Evolutionary conservation across 495 filamentous ascomycete genomes (phyloP).

Genomic region (Aspergillus hancockii): DNA sequence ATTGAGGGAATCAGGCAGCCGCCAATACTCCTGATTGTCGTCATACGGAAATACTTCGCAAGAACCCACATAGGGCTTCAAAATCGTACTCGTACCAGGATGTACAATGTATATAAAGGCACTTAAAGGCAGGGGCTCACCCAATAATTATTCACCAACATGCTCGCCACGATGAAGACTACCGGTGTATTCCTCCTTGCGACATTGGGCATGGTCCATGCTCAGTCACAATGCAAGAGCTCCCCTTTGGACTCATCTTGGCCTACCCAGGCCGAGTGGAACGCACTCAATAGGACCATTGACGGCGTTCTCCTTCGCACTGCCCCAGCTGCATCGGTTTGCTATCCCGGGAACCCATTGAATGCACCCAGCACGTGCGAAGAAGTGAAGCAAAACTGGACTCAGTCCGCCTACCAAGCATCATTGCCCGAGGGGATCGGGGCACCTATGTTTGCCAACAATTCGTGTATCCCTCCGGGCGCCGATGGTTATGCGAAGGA

Average conservation of each 20-base stretch:
- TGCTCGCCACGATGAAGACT: no score
- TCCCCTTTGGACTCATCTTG: constrained; percentile 25
- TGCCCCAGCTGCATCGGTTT: constrained; percentile 27
- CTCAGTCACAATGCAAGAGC: constrained; percentile 16
- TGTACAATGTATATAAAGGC: no score
- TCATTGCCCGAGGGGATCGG: constrained; percentile 23
- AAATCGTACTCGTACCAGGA: no score
- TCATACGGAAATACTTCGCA: no score
- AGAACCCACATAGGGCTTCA: no score
- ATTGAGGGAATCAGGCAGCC: no score
- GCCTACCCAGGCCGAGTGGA: constrained; percentile 29
- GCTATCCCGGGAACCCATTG: constrained; percentile 27
- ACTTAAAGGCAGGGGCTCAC: no score
- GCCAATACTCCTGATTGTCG: no score
- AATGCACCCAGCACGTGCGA: constrained; percentile 20
- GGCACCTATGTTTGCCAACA: constrained; percentile 26
- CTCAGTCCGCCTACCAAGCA: constrained; percentile 22
- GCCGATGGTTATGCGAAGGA: constrained; percentile 15
- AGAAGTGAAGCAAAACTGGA: constrained; percentile 25
- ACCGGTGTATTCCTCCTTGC: no score
- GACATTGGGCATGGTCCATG: not conserved
- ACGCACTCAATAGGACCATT: constrained; percentile 26
- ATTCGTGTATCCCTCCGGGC: constrained; percentile 27
- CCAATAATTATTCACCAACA: no score
- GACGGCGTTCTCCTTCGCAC: constrained; percentile 20